Evolutionary conservation across 1,139 yeast species (phyloP), one percentile per base, ranked within the genome.

Genomic region (Blastobotrys serpentis): DNA sequence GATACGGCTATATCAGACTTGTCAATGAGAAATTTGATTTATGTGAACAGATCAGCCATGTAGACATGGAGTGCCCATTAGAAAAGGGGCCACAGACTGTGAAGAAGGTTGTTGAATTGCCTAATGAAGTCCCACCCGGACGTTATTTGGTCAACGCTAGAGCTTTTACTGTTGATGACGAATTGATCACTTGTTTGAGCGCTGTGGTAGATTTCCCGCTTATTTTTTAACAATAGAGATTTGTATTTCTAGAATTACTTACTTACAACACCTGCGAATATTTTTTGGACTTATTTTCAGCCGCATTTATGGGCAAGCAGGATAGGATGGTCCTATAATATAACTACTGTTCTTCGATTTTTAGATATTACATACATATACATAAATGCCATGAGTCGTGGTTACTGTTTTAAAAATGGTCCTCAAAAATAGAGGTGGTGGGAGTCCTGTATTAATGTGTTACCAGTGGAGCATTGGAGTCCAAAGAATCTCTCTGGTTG

Each of bases 101-200:
- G 52, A 68, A 76, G 32, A 88, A 89, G 68, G 69, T 73, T 42
- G 94, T 92, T 29, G 90, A 82, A 59, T 79, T 92, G 54, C 98
- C 98, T 16, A 73, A 76, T n/a, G 94, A 88, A 67, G 95, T 90
- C 21, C 98, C 98, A 51, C 96, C 98, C 23, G 98, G 98, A 40
- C 84, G 79, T 65, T 92, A 92, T 71, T 71, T 78, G 39, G 95
- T 90, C 44, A 74, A 76, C 52, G 98, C 97, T 16, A 80, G 92
- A 62, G 98, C 98, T 3, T 92, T 78, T 71, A 88, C 95, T 41
- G 79, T 72, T 45, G 88, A 86, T 49, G 96, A 86, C 59, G 82
- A 78, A 43, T 77, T 84, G 56, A 82, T 92, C 57, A 82, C 96
- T 29, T 92, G 98, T 67, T 74, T 92, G 61, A 79, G 86, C 30